phyloP scores from a whole-genome alignment of 306 rosid genomes.

The Adenanthera pavonina region DNA sequence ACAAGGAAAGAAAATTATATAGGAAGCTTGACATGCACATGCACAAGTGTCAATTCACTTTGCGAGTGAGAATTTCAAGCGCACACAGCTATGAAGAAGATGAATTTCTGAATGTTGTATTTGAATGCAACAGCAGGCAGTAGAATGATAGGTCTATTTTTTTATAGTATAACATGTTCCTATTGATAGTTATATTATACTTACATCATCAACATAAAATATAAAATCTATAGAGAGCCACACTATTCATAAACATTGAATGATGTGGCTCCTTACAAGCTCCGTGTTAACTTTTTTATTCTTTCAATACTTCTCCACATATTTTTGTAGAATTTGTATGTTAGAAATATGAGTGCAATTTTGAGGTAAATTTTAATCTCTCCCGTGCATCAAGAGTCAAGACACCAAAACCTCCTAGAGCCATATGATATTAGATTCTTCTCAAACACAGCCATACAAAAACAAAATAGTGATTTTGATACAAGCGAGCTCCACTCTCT shows the following conservation, averaged over 20 bases:
- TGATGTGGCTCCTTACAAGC: too few species aligned
- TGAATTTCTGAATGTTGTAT: background rate
- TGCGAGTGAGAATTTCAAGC: constrained; percentile 4
- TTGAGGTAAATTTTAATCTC: too few species aligned
- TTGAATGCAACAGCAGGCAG: background rate
- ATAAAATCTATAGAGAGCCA: too few species aligned
- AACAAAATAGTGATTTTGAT: background rate
- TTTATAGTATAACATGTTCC: background rate
- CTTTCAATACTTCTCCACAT: too few species aligned
- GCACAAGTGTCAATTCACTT: constrained; percentile 7
- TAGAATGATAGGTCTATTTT: background rate
- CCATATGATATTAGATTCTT: background rate
- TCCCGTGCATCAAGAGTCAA: too few species aligned
- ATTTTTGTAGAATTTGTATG: too few species aligned
- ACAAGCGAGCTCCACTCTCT: background rate
- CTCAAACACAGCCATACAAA: background rate
- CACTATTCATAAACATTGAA: too few species aligned
- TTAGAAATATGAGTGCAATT: too few species aligned
- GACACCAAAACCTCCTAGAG: background rate
- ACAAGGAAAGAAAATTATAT: constrained; percentile 24
- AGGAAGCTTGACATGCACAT: background rate
- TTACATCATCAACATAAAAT: background rate
- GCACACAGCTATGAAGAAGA: background rate
- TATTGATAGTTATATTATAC: background rate
- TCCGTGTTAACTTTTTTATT: too few species aligned